Base-by-base conservation (phyloP, 768 basidiomycete species). In the Lentinula raphanica region DNA sequence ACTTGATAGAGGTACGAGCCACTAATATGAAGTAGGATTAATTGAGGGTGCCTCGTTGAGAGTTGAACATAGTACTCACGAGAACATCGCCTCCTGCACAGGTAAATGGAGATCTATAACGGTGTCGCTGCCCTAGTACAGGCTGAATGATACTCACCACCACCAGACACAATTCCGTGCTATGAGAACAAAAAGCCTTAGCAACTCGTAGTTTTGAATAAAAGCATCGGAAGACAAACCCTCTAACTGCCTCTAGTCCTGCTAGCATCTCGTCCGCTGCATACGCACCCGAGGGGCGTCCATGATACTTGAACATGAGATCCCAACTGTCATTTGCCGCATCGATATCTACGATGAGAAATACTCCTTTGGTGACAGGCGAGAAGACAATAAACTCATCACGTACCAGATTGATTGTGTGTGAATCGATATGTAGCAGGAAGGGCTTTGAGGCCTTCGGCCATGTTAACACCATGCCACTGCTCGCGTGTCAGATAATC, bases 401-500 rank as follows among this genome's bases (percentile, higher is more conserved):
- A 59, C 54, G 5, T 56, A 82, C 81, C 79, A 21, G 79, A 77
- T 59, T 80, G 76, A 62, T 83, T 82, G 59, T 81, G 79, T 1
- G 80, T 80, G 64, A 82, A 82, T 21, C 81, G 75, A 56, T 78
- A 81, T 0, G 79, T 79, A 6, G 80, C 73, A n/a, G 81, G 79
- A 4, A 81, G 66, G 1, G 81, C 81, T 65, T 84, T 83, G 31
- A 83, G 68, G 2, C 80, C 81, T 64, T 83, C 82, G 3, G 80
- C 80, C 74, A 84, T 74, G 63, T 83, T 83, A 51, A 83, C 81
- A 19, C 79, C 81, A 60, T 83, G 81, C 81, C 80, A 83, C 69
- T 79, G 65, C 32, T 63, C 36, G 5, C 7, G 31, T 23, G 9
- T 29, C 2, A 36, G 28, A 1, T 23, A 4, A 12, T 38, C 21